Evolutionary conservation across 345 rosid genomes (phyloP).

Genomic region (Ceriops zippeliana): DNA sequence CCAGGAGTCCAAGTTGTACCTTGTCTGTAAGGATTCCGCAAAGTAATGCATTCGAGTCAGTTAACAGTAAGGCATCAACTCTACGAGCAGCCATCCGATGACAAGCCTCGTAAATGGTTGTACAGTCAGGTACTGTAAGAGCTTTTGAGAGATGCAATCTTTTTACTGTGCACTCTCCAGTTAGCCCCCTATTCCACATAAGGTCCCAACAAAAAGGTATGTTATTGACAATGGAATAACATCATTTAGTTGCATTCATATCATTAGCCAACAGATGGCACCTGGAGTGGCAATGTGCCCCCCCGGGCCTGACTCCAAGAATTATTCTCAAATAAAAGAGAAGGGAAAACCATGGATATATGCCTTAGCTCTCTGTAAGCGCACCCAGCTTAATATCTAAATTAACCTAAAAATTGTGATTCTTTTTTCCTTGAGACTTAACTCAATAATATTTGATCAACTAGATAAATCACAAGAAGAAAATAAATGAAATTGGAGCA

Average conservation of each 20-base stretch:
- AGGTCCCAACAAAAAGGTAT: conserved; percentile 7
- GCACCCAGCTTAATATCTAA: too few relatives aligned
- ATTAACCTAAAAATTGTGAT: not conserved
- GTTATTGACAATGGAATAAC: not conserved
- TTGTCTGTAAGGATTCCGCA: conserved; percentile 99
- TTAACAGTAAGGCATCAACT: conserved; percentile 87
- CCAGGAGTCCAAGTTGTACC: conserved; percentile 35
- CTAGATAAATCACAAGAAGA: not conserved
- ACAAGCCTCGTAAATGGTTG: conserved; percentile 81
- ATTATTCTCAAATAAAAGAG: too few relatives aligned
- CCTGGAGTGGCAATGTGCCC: too few relatives aligned
- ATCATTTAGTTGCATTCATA: not conserved
- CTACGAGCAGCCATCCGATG: conserved; percentile 91
- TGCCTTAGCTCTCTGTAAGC: too few relatives aligned
- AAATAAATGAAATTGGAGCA: not conserved
- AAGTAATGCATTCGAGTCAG: conserved; percentile 88
- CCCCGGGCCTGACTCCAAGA: too few relatives aligned
- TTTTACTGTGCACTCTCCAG: conserved; percentile 91
- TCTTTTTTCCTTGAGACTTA: not conserved
- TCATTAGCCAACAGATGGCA: not conserved
- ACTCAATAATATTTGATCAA: not conserved
- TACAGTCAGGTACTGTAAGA: conserved; percentile 81
- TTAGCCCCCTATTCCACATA: conserved; percentile 54
- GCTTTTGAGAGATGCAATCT: conserved; percentile 89
- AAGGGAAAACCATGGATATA: too few relatives aligned